Evolutionary conservation across 768 basidiomycete species (phyloP), one percentile per base, ranked within the genome.

Genomic region (Phaeolepiota aurea): DNA sequence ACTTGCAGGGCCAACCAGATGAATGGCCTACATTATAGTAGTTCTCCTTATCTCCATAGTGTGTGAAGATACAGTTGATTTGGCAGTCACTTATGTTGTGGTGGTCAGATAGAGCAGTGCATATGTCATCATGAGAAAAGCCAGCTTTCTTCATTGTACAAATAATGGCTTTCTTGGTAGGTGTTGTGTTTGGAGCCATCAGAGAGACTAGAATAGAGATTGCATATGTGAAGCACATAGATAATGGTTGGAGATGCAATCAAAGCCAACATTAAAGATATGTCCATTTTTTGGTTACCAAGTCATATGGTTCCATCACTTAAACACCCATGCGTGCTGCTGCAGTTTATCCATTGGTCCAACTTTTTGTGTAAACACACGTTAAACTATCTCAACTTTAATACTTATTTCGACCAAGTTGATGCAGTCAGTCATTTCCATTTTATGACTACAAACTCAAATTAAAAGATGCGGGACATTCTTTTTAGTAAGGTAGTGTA

Each of bases 1-100:
- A 33, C 33, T 46, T 42, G 9, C 20, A 14, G 4, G 49, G 53
- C 2, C 44, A 39, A 18, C 55, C 55, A 10, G 55, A 15, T n/a
- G 13, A 36, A 21, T 16, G 10, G 10, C 42, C 20, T 33, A 44
- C 20, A 28, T n/a, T 28, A n/a, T 28, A 28, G 25, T 28, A 28
- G 25, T 37, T 32, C 15, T 39, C 41, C 38, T 44, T 44, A 3
- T 39, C 42, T 12, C 34, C 38, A 28, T 39, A 41, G 20, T 41
- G 35, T 5, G 31, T 28, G 46, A 21, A 7, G 12, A 28, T 28
- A 7, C 25, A 42, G 25, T 14, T 25, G 42, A 20, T 28, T 28
- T 28, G 25, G 25, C 25, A n/a, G 25, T 28, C 25, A 13, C n/a
- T 38, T 5, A 38, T 44, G 16, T 15, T 30, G 3, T 9, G 39